A percentile compares a stretch with the other conserved stretches of the same genome.
These are phyloP conservation scores for Aureobasidium sp. DNA, from an alignment of 2,329 filamentous ascomycete genomes.

Conservation along the genomic window DNA sequence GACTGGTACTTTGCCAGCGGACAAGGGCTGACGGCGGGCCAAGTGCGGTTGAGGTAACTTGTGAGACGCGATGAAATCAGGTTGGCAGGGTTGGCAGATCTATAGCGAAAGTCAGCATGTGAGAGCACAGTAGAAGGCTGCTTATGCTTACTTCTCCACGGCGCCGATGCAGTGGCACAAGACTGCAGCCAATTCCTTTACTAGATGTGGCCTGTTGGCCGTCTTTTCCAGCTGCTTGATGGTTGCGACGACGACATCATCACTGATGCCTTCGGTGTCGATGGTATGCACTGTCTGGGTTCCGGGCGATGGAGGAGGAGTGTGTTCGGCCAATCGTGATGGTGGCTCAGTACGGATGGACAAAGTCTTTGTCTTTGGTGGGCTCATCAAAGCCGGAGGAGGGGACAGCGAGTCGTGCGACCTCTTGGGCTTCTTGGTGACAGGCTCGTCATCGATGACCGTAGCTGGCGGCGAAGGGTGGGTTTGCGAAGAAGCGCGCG, in stretches of 20 bases:
- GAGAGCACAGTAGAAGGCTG: background rate
- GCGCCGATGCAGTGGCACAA: conserved; percentile 68
- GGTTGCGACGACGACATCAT: conserved; percentile 89
- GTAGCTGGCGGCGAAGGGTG: conserved; percentile 53
- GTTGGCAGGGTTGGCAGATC: conserved; percentile 90
- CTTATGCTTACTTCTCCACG: conserved; percentile 74
- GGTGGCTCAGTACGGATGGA: conserved; percentile 42
- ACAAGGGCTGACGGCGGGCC: conserved; percentile 69
- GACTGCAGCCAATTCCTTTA: conserved; percentile 83
- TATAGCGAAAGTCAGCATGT: conserved; percentile 31
- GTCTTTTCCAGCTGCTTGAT: conserved; percentile 83
- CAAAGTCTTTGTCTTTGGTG: conserved; percentile 33
- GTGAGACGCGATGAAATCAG: conserved; percentile 90
- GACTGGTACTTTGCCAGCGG: conserved; percentile 90
- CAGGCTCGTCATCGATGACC: conserved; percentile 50
- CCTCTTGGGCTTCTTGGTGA: conserved; percentile 59
- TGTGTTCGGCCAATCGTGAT: conserved; percentile 50
- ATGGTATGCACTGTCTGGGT: conserved; percentile 47
- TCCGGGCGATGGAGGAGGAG: conserved; percentile 68
- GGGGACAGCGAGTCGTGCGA: conserved; percentile 50
- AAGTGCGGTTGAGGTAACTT: conserved; percentile 78
- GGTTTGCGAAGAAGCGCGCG: conserved; percentile 27
- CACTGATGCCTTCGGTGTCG: conserved; percentile 76
- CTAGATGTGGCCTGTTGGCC: conserved; percentile 83
- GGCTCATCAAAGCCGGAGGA: conserved; percentile 30